Evolutionary conservation across 2,329 filamentous ascomycete genomes (phyloP).

Genomic region (Aspergillus sergii): DNA sequence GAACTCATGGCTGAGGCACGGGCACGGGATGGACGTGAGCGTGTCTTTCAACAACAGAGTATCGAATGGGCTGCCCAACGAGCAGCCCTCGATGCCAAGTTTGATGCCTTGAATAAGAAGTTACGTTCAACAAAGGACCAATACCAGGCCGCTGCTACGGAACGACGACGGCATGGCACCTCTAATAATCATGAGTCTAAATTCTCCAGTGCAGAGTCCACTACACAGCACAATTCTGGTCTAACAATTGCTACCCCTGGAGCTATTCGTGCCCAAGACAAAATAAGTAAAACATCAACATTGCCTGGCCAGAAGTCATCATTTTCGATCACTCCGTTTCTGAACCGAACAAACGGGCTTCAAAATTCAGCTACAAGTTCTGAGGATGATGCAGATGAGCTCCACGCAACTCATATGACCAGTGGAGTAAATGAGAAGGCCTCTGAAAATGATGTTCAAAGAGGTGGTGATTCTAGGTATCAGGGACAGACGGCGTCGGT

Average conservation of each 20-base stretch:
- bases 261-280: conserved; percentile 54
- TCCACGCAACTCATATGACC: conserved; percentile 18
- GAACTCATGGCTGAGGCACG: conserved; percentile 56
- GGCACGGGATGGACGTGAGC: conserved; percentile 51
- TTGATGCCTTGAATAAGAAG: conserved; percentile 71
- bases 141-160: conserved; percentile 65
- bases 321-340: conserved; percentile 92
- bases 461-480: background rate
- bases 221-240: conserved; percentile 44
- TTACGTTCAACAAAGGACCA: conserved; percentile 70
- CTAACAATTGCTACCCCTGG: conserved; percentile 56
- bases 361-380: conserved; percentile 35
- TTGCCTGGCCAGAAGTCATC: conserved; percentile 81
- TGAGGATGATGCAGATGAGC: conserved; percentile 29
- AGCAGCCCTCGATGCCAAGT: conserved; percentile 68
- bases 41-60: conserved; percentile 57
- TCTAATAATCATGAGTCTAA: conserved; percentile 30
- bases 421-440: background rate
- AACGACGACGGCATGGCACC: conserved; percentile 45
- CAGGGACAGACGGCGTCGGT: background rate
- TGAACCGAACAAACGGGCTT: conserved; percentile 72
- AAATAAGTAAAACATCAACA: conserved; percentile 59
- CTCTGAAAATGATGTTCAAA: background rate
- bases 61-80: conserved; percentile 65
- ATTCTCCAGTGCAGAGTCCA: conserved; percentile 32